phyloP scores from a whole-genome alignment of 805 yeast genomes.

The Vanderwaltozyma yarrowii region DNA sequence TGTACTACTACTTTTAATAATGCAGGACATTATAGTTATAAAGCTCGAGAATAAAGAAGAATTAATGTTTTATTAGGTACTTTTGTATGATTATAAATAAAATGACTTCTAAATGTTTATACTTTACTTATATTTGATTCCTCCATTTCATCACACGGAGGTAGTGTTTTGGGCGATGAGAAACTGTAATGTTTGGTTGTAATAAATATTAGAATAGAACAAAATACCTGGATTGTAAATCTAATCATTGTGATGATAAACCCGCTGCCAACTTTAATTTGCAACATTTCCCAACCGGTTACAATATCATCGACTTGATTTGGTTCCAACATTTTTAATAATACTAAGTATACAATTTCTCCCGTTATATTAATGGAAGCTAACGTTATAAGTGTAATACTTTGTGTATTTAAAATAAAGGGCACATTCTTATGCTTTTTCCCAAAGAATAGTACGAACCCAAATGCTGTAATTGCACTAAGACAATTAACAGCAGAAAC shows the following conservation, averaged over 20 bases:
- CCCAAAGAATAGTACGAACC: conserved; percentile 6
- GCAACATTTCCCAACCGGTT: conserved; percentile 15
- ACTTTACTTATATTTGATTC: no score
- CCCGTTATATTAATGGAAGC: conserved; percentile 9
- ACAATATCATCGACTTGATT: background rate
- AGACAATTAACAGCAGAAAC: conserved; percentile 5
- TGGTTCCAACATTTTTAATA: conserved; percentile 12
- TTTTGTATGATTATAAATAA: no score
- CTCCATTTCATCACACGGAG: no score
- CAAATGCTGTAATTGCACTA: conserved; percentile 7
- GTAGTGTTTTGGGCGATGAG: no score
- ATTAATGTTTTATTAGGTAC: no score
- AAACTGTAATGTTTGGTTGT: conserved; percentile 8
- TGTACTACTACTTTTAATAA: no score
- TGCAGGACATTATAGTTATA: no score
- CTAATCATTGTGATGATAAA: conserved; percentile 12
- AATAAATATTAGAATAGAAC: conserved; percentile 10
- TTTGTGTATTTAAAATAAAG: conserved; percentile 3
- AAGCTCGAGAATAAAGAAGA: no score
- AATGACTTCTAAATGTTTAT: no score
- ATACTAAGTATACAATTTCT: conserved; percentile 7
- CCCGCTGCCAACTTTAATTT: conserved; percentile 14
- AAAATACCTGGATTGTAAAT: conserved; percentile 10
- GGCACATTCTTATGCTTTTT: conserved; percentile 7
- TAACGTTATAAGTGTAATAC: conserved; percentile 2